Evolutionary conservation across 2,329 filamentous ascomycete species (phyloP), one percentile per base, ranked within the genome.

Genomic region (Celoporthe dispersa): DNA sequence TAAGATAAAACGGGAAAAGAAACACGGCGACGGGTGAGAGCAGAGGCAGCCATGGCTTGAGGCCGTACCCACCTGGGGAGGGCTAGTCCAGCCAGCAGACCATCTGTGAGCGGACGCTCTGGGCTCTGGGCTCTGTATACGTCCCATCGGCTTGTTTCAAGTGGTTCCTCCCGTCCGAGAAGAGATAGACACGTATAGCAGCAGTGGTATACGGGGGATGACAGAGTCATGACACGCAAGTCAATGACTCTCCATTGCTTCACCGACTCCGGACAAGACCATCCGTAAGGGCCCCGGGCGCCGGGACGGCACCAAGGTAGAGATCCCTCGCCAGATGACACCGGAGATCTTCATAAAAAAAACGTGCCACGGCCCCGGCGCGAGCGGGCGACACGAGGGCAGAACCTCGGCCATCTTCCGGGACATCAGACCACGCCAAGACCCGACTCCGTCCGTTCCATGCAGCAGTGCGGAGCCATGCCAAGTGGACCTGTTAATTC

Each of bases 361-460:
- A 60, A n/a, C 53, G 57, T 60, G 57, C 57, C 19, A 37, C 57
- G 31, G 57, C 8, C 57, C 57, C 31, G 31, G 57, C 57, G 7
- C 31, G 57, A 37, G 33, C 57, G 57, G 31, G 57, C 57, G 19
- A 37, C 31, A 60, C 33, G 31, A 37, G 57, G 57, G 57, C 22
- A 31, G 31, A 4, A 33, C 19, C 33, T 60, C 57, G 57, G 57
- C 16, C 57, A 60, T 60, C 57, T 60, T 60, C 57, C 57, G 57
- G 22, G 5, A 19, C 57, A 60, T 60, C 57, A 60, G 57, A 22
- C 53, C 57, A 37, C 33, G 57, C 57, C 33, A 33, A 33, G 57
- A 16, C 31, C 57, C 33, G 57, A 60, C 33, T 60, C 57, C 57
- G 33, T 59, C 22, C 48, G 41, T 48, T 16, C 55, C 57, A 60